Conservation (phyloP, 176 grass and related monocot species). For the Carex cristatella region DNA sequence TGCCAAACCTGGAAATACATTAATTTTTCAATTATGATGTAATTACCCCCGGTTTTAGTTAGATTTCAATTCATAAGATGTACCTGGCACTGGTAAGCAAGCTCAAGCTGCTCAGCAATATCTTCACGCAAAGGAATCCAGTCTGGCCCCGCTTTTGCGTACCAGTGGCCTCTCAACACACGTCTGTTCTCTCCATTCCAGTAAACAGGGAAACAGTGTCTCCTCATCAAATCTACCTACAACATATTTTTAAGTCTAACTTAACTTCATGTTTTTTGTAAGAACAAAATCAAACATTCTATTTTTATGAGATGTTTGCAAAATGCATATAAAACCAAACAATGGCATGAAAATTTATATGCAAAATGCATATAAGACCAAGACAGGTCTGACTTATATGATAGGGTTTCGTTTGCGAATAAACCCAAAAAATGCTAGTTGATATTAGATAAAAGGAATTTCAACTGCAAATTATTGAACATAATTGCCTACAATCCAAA, state of each 20-base stretch:
- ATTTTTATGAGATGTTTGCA: background rate
- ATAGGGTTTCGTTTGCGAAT: background rate
- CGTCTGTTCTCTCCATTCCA: conserved; percentile 97
- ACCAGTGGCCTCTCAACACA: conserved; percentile 93
- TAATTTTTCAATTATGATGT: background rate
- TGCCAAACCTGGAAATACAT: conserved; percentile 60
- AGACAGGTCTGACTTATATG: background rate
- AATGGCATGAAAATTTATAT: too few species aligned
- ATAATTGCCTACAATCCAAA: background rate
- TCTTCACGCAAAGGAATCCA: conserved; percentile 95
- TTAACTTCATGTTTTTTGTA: background rate
- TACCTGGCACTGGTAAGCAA: conserved; percentile 77
- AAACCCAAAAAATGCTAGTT: background rate
- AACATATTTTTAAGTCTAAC: background rate
- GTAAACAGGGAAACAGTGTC: conserved; percentile 98
- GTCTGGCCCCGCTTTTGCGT: conserved; percentile 82
- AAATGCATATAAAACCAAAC: too few species aligned
- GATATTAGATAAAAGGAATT: background rate
- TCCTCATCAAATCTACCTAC: conserved; percentile 82
- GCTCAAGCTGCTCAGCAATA: conserved; percentile 87
- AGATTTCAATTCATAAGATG: background rate
- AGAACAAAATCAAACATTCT: conserved; percentile 1
- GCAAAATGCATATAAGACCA: too few species aligned
- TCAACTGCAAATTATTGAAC: background rate
- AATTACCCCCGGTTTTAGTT: background rate